These are phyloP conservation scores for Aegilops speltoides DNA, from an alignment of 176 grass and related monocot species.

Conservation along the genomic window DNA sequence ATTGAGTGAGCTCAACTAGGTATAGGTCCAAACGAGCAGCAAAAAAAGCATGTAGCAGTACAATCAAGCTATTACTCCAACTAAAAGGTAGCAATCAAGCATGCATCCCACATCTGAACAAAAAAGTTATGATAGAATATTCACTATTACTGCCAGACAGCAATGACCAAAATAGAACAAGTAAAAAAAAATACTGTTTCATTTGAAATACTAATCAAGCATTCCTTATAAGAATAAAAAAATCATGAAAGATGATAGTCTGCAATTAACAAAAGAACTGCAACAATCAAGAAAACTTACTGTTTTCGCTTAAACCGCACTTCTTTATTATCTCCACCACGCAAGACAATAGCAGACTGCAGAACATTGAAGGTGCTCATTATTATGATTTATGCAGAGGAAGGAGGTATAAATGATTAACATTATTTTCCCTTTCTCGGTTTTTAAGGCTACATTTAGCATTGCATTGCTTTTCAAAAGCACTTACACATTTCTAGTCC, in stretches of 20 bases:
- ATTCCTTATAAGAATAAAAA: not conserved
- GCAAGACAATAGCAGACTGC: constrained; percentile 58
- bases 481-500: not conserved
- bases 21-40: not conserved
- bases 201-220: too few relatives aligned
- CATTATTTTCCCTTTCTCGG: not conserved
- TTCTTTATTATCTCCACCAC: constrained; percentile 63
- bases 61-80: constrained; percentile 8
- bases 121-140: not conserved
- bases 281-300: constrained; percentile 31
- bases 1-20: not conserved
- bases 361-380: not conserved
- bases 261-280: too few relatives aligned
- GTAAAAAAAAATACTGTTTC: too few relatives aligned
- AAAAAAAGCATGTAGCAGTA: not conserved
- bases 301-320: constrained; percentile 76
- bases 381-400: too few relatives aligned
- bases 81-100: constrained; percentile 37
- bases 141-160: not conserved
- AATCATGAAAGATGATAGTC: not conserved
- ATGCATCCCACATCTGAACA: not conserved
- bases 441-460: not conserved
- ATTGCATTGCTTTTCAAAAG: not conserved
- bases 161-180: not conserved
- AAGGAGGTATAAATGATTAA: too few relatives aligned